Percentiles rank a stretch among this genome's conserved stretches.
Evolutionary conservation across 805 yeast genomes (phyloP).

Genomic region (Nakazawaea wyomingensis): DNA sequence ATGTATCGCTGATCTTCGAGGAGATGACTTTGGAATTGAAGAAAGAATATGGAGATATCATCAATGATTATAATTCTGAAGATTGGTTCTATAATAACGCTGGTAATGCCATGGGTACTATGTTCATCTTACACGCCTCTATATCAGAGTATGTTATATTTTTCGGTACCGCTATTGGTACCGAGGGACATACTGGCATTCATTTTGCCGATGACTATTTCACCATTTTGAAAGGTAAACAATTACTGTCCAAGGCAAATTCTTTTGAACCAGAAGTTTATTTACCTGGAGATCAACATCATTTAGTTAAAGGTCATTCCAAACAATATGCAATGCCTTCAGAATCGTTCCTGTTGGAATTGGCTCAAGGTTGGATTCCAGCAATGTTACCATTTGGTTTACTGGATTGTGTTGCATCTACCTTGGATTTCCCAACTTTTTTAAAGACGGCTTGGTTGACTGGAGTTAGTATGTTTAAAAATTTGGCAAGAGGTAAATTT

Average conservation of each 20-base stretch:
- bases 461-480: constrained; percentile 69
- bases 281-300: constrained; percentile 83
- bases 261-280: constrained; percentile 66
- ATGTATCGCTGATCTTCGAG: constrained; percentile 57
- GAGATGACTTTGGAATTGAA: constrained; percentile 57
- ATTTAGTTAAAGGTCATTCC: constrained; percentile 61
- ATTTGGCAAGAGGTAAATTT: constrained; percentile 67
- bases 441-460: constrained; percentile 67
- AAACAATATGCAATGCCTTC: constrained; percentile 86
- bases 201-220: constrained; percentile 98
- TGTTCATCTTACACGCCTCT: constrained; percentile 94
- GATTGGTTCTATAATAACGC: constrained; percentile 98
- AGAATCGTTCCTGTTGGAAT: constrained; percentile 83
- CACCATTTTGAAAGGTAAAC: constrained; percentile 79
- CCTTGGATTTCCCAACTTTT: constrained; percentile 71
- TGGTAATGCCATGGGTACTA: constrained; percentile 97
- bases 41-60: constrained; percentile 62
- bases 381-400: constrained; percentile 97
- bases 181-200: constrained; percentile 94
- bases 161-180: constrained; percentile 90
- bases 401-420: constrained; percentile 71
- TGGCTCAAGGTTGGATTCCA: constrained; percentile 99
- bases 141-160: constrained; percentile 87
- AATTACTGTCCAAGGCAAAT: constrained; percentile 65
- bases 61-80: constrained; percentile 66